phyloP scores from a whole-genome alignment of 176 grass and related monocot genomes.

The Panicum miliaceum region DNA sequence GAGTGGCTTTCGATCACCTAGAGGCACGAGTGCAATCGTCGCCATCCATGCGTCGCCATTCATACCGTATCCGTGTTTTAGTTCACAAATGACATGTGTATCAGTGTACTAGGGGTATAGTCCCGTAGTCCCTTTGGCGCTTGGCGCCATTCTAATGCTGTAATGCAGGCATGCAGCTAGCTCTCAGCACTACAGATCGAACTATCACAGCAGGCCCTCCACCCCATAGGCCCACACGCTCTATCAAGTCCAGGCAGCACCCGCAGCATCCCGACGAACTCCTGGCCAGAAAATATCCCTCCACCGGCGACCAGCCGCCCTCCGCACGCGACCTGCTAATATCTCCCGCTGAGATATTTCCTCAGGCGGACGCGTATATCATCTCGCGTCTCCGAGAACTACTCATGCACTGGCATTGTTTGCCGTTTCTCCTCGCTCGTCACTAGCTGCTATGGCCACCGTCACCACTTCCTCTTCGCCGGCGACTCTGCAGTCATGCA shows the following conservation, averaged over 20 bases:
- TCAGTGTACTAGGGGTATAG: too few relatives aligned
- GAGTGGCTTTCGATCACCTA: not conserved
- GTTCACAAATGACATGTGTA: too few relatives aligned
- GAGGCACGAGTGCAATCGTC: not conserved
- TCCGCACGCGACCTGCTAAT: not conserved
- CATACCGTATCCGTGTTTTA: too few relatives aligned
- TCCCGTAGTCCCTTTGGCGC: too few relatives aligned
- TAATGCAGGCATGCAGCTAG: not conserved
- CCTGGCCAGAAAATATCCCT: constrained; percentile 24
- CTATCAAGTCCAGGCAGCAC: constrained; percentile 36
- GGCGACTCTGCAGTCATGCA: constrained; percentile 41
- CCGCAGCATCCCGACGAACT: constrained; percentile 23
- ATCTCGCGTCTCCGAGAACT: not conserved
- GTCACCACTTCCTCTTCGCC: constrained; percentile 39
- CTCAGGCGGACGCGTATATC: not conserved
- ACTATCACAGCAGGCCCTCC: constrained; percentile 26
- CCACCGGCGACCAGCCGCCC: not conserved
- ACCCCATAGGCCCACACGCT: constrained; percentile 47
- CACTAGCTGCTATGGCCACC: constrained; percentile 12
- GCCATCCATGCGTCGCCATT: not conserved
- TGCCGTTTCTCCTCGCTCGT: not conserved
- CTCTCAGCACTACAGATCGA: constrained; percentile 39
- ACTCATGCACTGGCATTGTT: not conserved
- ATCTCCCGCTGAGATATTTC: constrained; percentile 34
- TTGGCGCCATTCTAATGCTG: too few relatives aligned